Percentiles rank a stretch among this genome's conserved stretches.
Evolutionary conservation across 1,284 basidiomycete genomes (phyloP).

Genomic region (Ceratobasidium theobromae): DNA sequence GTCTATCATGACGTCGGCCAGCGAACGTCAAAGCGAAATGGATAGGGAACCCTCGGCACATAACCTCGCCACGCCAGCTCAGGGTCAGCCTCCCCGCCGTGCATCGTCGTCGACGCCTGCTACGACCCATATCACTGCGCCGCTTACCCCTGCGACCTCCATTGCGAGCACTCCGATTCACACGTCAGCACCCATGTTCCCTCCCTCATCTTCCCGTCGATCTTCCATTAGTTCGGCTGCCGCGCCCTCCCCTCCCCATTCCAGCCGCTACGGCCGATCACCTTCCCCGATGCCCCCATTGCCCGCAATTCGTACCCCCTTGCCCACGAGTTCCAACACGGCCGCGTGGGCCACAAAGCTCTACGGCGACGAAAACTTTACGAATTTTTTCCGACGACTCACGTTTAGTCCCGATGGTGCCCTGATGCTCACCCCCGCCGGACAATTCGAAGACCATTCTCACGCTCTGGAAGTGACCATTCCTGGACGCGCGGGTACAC

Average conservation of each 20-base stretch:
- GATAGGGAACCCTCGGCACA: slow-evolving; percentile 11
- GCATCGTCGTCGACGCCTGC: slow-evolving; percentile 31
- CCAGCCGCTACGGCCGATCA: slow-evolving; percentile 64
- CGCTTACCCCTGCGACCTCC: slow-evolving; percentile 65
- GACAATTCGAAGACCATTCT: slow-evolving; percentile 87
- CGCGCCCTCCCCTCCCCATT: slow-evolving; percentile 57
- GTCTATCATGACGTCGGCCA: slow-evolving; percentile 56
- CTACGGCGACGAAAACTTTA: slow-evolving; percentile 94
- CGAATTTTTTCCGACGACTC: slow-evolving; percentile 93
- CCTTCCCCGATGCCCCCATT: slow-evolving; percentile 90
- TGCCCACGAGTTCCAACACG: slow-evolving; percentile 43
- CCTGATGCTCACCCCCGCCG: slow-evolving; percentile 90
- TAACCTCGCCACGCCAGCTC: neutral
- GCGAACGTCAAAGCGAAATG: slow-evolving; percentile 45
- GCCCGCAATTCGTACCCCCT: slow-evolving; percentile 72
- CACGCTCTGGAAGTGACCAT: slow-evolving; percentile 53
- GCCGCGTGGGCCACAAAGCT: slow-evolving; percentile 61
- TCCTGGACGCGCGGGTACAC: slow-evolving; percentile 41
- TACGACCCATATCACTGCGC: slow-evolving; percentile 40
- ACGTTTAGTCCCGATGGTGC: slow-evolving; percentile 95
- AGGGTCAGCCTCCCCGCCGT: neutral
- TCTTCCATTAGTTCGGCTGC: slow-evolving; percentile 86
- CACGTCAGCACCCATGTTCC: slow-evolving; percentile 59
- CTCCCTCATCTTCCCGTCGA: slow-evolving; percentile 65
- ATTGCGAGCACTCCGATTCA: slow-evolving; percentile 53